Evolutionary conservation across 352 stramenopile genomes (phyloP).

Genomic region (Phytophthora parvispora): DNA sequence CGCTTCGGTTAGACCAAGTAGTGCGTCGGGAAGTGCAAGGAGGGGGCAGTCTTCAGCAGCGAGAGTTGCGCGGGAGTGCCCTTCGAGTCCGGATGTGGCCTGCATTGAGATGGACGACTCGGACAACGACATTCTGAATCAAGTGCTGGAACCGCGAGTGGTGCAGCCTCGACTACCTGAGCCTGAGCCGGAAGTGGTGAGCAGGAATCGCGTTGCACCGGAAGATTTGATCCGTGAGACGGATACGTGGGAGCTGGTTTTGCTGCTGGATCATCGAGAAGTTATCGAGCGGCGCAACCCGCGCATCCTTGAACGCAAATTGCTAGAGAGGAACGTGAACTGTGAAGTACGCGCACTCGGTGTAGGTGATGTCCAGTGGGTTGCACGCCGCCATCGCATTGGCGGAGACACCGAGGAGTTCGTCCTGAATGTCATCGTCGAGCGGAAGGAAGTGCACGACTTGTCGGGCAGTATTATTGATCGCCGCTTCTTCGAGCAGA

Average conservation of each 20-base stretch:
- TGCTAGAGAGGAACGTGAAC: constrained; percentile 80
- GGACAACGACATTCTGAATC: constrained; percentile 30
- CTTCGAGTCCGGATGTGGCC: constrained; percentile 23
- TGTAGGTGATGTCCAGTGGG: constrained; percentile 86
- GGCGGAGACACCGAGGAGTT: constrained; percentile 58
- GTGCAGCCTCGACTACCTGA: not conserved
- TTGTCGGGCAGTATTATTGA: constrained; percentile 89
- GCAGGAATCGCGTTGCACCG: not conserved
- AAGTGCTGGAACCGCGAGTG: not conserved
- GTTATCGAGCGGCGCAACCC: constrained; percentile 79
- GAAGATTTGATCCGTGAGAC: constrained; percentile 37
- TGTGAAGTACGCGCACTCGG: constrained; percentile 85
- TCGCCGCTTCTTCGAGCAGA: constrained; percentile 84
- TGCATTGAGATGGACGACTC: constrained; percentile 61
- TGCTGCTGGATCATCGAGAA: constrained; percentile 88
- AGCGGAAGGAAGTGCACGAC: constrained; percentile 86
- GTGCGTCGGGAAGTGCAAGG: not conserved
- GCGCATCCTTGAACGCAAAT: constrained; percentile 80
- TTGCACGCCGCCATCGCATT: constrained; percentile 62
- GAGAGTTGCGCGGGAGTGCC: constrained; percentile 4
- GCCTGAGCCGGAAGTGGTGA: constrained; percentile 26
- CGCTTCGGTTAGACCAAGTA: constrained; percentile 1
- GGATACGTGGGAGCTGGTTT: constrained; percentile 83
- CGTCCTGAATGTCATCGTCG: constrained; percentile 86
- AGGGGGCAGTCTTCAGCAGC: not conserved